phyloP scores from a whole-genome alignment of 2,329 filamentous ascomycete genomes.

The Colletotrichum sansevieriae region DNA sequence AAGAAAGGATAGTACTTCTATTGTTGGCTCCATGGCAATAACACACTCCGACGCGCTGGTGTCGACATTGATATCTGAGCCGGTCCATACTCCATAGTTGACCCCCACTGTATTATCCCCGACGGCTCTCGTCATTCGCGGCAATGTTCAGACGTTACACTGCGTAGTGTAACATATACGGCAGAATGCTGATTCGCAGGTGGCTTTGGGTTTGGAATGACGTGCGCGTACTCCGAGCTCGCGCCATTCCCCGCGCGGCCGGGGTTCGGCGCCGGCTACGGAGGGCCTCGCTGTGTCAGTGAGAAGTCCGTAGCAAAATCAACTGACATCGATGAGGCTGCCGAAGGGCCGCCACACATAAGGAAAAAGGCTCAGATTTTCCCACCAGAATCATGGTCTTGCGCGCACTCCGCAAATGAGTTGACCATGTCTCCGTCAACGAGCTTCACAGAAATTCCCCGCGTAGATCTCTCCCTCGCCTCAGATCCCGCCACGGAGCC shows the following conservation, averaged over 20 bases:
- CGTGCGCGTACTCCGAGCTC: conserved; percentile 23
- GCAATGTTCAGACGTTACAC: neutral
- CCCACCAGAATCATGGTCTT: no score
- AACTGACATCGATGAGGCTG: no score
- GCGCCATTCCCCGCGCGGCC: conserved; percentile 15
- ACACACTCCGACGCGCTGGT: no score
- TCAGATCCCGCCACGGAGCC: conserved; percentile 51
- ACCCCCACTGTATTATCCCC: neutral
- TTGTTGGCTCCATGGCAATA: no score
- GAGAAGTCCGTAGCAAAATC: no score
- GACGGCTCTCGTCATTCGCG: neutral
- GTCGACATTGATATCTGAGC: no score
- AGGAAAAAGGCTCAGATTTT: no score
- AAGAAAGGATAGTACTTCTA: no score
- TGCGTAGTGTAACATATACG: neutral
- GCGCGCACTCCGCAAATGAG: neutral
- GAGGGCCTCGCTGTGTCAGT: neutral
- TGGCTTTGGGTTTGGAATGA: conserved; percentile 1
- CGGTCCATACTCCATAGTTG: neutral
- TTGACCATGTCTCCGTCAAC: conserved; percentile 5
- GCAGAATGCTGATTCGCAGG: neutral
- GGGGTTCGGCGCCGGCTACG: conserved; percentile 19
- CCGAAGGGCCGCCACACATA: no score
- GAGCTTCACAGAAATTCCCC: conserved; percentile 58
- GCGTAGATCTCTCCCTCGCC: conserved; percentile 62